Evolutionary conservation across 2,329 filamentous ascomycete species (phyloP), one percentile per base, ranked within the genome.

Genomic region (Scedosporium dehoogii): DNA sequence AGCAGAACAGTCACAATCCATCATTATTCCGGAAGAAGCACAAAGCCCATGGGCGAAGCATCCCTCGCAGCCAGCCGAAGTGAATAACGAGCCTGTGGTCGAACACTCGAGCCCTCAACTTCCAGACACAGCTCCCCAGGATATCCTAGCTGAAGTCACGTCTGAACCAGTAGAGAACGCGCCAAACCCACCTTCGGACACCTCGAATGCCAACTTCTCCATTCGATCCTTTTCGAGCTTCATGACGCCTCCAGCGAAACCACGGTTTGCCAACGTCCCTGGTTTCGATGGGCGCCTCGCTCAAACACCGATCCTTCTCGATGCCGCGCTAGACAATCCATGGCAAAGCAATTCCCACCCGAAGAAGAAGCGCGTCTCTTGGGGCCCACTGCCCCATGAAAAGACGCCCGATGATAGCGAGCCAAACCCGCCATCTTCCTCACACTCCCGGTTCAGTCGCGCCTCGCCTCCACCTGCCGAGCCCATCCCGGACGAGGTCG

Each of bases 251-350:
- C 55, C 38, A 1, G 27, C n/a, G 7, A 59, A 59, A 27, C 42
- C 33, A 9, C 1, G 25, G 41, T 18, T 25, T 18, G 38, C 67
- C 72, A 41, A 70, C 70, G n/a, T 69, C 67, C 3, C 68, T 69
- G 2, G 66, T 68, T 33, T 69, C 66, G 27, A 18, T 68, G 70
- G 63, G 66, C 74, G 38, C 71, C 73, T 1, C 80, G 78, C 0
- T 77, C 80, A 5, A 78, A 82, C 59, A 75, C 78, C 14, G 76
- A 76, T 4, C 73, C 80, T 0, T 78, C 81, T 1, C 73, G 76
- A 48, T 72, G 67, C n/a, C 66, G 65, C 14, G 64, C 67, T 29
- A 66, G 64, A 27, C 55, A 63, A 64, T n/a, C 67, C 66, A 21
- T 68, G 64, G 46, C 66, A 63, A 63, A 67, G 65, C 53, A 58